Base-by-base conservation (phyloP, 2,329 filamentous ascomycete species). In the Falciphora oryzae region DNA sequence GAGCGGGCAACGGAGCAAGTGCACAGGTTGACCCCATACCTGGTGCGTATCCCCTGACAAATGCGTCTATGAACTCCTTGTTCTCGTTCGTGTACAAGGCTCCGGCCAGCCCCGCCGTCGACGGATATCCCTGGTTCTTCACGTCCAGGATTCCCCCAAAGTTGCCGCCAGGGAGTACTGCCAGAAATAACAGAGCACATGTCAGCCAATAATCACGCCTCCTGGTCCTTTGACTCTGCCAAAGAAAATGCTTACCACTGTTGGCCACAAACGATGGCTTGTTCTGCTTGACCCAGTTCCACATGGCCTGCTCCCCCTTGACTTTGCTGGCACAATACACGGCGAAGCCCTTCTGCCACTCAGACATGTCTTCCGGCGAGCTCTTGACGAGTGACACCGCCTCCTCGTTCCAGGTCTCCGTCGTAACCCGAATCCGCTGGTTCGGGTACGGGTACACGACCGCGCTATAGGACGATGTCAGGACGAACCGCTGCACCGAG, bases 271-370 rank as follows among this genome's bases (percentile, higher is more conserved):
- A 65, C 25, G 31, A 22, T 4, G 73, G 73, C 4, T 71, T 73
- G 44, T 73, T 63, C 60, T 77, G 71, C 29, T 73, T 66, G 4
- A 73, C 65, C 53, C 73, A 80, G 28, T 76, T 73, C 78, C 79
- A 80, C 4, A 75, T 50, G 1, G 70, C 74, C 64, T 74, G 70
- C 62, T 81, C 78, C 0, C 70, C 70, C 38, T 74, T 72, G 1
- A 72, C 67, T 65, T 81, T 81, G 65, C 76, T 78, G 0, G 79
- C 77, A 0, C 67, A 67, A 62, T 81, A 80, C 1, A 76, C 73
- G 10, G 65, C 13, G 2, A 63, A 67, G 0, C 66, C 64, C n/a
- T 73, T 69, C 1, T 74, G 72, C 0, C 70, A 63, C 0, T 67
- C 68, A 38, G 77, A 78, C 0, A 74, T 58, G 27, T 58, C 27